Conservation (phyloP, 2,329 filamentous ascomycete species). For the Lecanicillium sp. region DNA sequence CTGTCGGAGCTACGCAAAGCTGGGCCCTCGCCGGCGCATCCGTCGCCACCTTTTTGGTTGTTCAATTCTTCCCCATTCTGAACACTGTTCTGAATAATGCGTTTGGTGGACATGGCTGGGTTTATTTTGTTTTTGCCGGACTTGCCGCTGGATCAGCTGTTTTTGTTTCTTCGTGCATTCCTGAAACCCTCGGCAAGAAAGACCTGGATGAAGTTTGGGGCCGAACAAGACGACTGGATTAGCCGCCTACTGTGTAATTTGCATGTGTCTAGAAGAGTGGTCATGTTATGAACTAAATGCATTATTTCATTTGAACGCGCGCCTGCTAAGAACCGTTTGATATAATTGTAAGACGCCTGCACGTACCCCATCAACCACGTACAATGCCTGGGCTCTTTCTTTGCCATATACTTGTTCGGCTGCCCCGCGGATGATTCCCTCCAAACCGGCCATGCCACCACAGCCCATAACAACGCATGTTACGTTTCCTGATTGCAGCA, state of each 20-base stretch:
- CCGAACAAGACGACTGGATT: conserved; percentile 47
- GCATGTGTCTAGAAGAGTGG: neutral
- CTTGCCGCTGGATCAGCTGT: conserved; percentile 59
- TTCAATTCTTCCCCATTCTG: conserved; percentile 87
- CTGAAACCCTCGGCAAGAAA: conserved; percentile 81
- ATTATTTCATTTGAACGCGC: conserved; percentile 23
- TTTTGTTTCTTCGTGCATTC: conserved; percentile 69
- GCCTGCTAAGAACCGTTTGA: conserved; percentile 37
- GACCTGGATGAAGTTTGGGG: conserved; percentile 90
- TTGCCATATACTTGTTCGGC: conserved; percentile 56
- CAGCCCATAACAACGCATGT: conserved; percentile 75
- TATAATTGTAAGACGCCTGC: conserved; percentile 58
- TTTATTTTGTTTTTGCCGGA: conserved; percentile 85
- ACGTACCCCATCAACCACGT: conserved; percentile 73
- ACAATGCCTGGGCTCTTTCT: conserved; percentile 45
- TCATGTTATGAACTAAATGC: neutral
- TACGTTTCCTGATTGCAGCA: conserved; percentile 51
- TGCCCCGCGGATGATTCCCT: conserved; percentile 63
- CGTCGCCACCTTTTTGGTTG: conserved; percentile 82
- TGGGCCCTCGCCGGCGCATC: conserved; percentile 85
- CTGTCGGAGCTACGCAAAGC: conserved; percentile 83
- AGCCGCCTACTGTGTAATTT: conserved; percentile 8
- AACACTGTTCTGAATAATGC: conserved; percentile 61
- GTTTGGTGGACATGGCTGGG: conserved; percentile 64
- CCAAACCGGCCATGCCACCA: conserved; percentile 83